A percentile compares a stretch with the other conserved stretches of the same genome.
Evolutionary conservation across 352 stramenopile species (phyloP).

Genomic region (Pythium volutum): DNA sequence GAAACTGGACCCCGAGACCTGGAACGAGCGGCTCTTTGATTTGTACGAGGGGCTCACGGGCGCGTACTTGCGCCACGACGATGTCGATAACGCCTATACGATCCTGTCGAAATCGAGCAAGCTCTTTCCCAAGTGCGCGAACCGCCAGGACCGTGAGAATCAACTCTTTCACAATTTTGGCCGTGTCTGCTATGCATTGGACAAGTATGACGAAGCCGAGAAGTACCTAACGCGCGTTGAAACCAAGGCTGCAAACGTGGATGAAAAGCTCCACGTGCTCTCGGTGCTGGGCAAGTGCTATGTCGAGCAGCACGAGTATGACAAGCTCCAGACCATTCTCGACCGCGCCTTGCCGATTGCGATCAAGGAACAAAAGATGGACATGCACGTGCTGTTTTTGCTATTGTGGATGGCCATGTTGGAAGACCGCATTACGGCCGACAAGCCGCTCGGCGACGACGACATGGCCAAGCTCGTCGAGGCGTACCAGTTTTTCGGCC

Average conservation of each 20-base stretch:
- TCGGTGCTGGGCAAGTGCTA: constrained; percentile 56
- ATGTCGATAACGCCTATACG: constrained; percentile 50
- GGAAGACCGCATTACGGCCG: constrained; percentile 22
- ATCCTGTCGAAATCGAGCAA: constrained; percentile 52
- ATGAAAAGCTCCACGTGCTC: constrained; percentile 42
- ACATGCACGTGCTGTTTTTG: constrained; percentile 44
- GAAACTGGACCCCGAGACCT: constrained; percentile 20
- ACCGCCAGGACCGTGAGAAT: constrained; percentile 38
- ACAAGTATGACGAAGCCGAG: constrained; percentile 46
- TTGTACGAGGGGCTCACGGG: constrained; percentile 49
- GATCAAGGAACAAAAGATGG: constrained; percentile 25
- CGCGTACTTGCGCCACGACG: constrained; percentile 51
- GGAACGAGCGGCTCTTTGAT: constrained; percentile 55
- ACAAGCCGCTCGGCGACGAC: constrained; percentile 14
- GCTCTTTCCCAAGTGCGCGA: constrained; percentile 40
- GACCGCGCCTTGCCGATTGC: constrained; percentile 18
- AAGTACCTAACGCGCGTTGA: constrained; percentile 41
- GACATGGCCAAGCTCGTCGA: constrained; percentile 35
- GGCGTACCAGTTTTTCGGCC: constrained; percentile 49
- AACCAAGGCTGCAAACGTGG: constrained; percentile 30
- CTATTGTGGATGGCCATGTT: constrained; percentile 47
- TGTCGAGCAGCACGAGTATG: constrained; percentile 26
- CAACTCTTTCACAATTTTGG: constrained; percentile 58
- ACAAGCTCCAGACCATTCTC: constrained; percentile 19
- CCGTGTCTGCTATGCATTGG: constrained; percentile 50